Conservation (phyloP, 192 early-diverging fungal species). For the Coemansia sp. region DNA sequence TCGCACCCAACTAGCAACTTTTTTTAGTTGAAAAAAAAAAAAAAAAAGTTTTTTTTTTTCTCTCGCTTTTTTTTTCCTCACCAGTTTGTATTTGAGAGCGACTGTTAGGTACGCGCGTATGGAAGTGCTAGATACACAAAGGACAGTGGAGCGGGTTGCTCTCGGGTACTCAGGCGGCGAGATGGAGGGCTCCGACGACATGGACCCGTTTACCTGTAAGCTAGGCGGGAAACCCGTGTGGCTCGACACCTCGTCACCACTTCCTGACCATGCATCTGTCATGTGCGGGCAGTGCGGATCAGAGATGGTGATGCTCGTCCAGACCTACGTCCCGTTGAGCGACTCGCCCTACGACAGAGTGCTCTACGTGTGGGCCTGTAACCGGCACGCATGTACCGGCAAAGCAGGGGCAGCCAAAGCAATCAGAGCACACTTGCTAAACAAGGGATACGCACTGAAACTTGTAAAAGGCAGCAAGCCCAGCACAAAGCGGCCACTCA, state of each 20-base stretch:
- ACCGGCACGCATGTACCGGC: slow-evolving; percentile 68
- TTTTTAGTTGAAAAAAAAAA: too few relatives aligned
- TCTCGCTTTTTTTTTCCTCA: not conserved
- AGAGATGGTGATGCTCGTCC: slow-evolving; percentile 66
- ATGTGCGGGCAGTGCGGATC: slow-evolving; percentile 61
- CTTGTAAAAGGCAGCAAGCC: slow-evolving; percentile 43
- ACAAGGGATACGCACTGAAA: slow-evolving; percentile 62
- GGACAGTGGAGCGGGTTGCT: not conserved
- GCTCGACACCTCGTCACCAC: slow-evolving; percentile 30
- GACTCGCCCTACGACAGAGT: slow-evolving; percentile 69
- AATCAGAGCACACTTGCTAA: slow-evolving; percentile 62
- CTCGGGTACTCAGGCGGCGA: slow-evolving; percentile 40
- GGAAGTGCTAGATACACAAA: not conserved
- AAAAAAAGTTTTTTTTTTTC: not conserved
- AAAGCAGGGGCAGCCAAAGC: slow-evolving; percentile 60
- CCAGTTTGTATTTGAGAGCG: not conserved
- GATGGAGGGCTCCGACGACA: slow-evolving; percentile 14
- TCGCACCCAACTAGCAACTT: too few relatives aligned
- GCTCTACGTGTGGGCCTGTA: slow-evolving; percentile 81
- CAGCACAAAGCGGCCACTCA: not conserved
- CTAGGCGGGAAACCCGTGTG: slow-evolving; percentile 38
- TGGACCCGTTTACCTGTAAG: slow-evolving; percentile 26
- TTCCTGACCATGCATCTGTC: slow-evolving; percentile 7
- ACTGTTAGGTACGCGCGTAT: not conserved
- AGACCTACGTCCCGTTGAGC: slow-evolving; percentile 72